Evolutionary conservation across 176 grass and related monocot species (phyloP).

Genomic region (Juncus inflexus): DNA sequence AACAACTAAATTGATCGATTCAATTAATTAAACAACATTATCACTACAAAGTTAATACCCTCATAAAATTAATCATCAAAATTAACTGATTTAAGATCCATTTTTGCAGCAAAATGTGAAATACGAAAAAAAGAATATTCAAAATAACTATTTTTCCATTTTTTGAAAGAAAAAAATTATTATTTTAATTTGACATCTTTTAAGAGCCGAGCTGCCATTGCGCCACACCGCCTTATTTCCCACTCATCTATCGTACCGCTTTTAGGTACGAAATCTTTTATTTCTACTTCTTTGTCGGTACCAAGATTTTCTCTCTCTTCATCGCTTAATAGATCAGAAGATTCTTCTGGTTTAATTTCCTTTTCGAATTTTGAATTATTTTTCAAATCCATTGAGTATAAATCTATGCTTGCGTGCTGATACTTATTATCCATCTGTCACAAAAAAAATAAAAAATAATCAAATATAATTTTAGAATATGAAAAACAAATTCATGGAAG

Average conservation of each 20-base stretch:
- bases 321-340: conserved; percentile 14
- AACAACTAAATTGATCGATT: no score
- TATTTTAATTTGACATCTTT: conserved; percentile 63
- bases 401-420: conserved; percentile 73
- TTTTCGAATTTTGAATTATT: conserved; percentile 4
- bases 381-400: conserved; percentile 85
- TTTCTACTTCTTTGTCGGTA: not conserved
- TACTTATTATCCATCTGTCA: conserved; percentile 82
- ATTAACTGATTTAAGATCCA: no score
- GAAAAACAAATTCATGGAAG: not conserved
- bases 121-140: no score
- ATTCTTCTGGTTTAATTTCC: conserved; percentile 19
- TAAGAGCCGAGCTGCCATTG: conserved; percentile 87
- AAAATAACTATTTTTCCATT: no score
- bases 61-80: no score
- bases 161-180: no score
- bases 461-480: conserved; percentile 1
- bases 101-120: no score
- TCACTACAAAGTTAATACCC: no score
- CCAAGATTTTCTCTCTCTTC: conserved; percentile 39
- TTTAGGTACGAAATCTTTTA: conserved; percentile 17
- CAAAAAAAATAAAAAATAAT: not conserved
- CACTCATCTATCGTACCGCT: conserved; percentile 42
- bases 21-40: no score
- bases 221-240: conserved; percentile 75